Evolutionary conservation across 1,284 basidiomycete genomes (phyloP), one percentile per base, ranked within the genome.

Genomic region (Erythrobasidium hasegawianum): DNA sequence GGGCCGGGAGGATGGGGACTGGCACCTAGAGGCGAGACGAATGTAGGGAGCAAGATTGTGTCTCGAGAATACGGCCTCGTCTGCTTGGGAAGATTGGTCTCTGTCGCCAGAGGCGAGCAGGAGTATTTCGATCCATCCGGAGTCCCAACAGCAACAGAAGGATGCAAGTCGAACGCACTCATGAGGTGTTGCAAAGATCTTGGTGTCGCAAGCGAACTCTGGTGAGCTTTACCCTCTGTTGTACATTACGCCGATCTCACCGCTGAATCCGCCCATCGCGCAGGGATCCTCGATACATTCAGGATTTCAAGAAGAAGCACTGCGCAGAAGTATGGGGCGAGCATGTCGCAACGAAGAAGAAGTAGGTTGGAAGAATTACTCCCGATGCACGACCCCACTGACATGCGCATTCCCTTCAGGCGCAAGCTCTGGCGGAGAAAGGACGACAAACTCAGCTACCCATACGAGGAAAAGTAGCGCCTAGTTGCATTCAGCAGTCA

Each of bases 161-260:
- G 88, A 0, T 91, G 89, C 80, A 98, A 97, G 79, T 91, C 88
- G 74, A 97, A 98, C 72, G 95, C 95, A 1, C 81, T 98, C 41
- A 97, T 97, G 94, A 83, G 95, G 38, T 97, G 95, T 77, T 96
- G 92, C 81, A 98, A 98, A 77, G 95, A 98, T 75, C 80, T 98
- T 38, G 95, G 95, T 5, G 83, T 98, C 71, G 95, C 95, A 0
- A 93, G 90, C 74, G 95, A 97, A 79, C 85, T 98, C 38, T 98
- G 95, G 93, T 90, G 72, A 70, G 83, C 74, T 70, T 4, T n/a
- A n/a, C n/a, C n/a, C n/a, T n/a, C n/a, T n/a, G n/a, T n/a, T n/a
- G n/a, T n/a, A n/a, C n/a, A n/a, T n/a, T n/a, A n/a, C n/a, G n/a
- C n/a, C n/a, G n/a, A n/a, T n/a, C n/a, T n/a, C n/a, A n/a, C n/a